Evolutionary conservation across 179 eudicot species (phyloP), one percentile per base, ranked within the genome.

Genomic region (Nepenthes alata): DNA sequence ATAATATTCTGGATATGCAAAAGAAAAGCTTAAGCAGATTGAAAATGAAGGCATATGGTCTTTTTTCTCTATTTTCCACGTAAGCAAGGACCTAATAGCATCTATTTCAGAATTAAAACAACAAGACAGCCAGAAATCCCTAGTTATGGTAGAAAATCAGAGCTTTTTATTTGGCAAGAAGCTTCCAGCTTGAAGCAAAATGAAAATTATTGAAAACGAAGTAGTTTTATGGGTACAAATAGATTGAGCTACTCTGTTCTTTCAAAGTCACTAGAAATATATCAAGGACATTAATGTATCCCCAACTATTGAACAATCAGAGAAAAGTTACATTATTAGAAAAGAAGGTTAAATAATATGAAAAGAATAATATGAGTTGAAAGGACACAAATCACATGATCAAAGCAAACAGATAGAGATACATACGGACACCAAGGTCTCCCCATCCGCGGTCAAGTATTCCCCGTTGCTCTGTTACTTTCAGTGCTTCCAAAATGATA

Each of bases 391-490:
- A 25, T 35, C 13, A 35, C 25, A 25, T 25, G 44, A 25, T 10
- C 6, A 57, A n/a, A 61, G 59, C 39, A 25, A 47, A 58, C 7
- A 61, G 5, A 8, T 38, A 34, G 45, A 13, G 59, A 65, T 58
- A 81, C 98, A 81, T 69, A 93, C 98, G 53, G 65, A 77, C 61
- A 67, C 95, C 98, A 66, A 93, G 98, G 74, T 83, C 93, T 69
- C 97, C 95, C 98, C 98, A 93, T 61, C 98, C 98, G 55, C 88
- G 83, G 68, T 77, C 93, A 57, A 93, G 78, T 72, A 93, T 89
- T 71, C 94, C 98, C 70, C 98, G 88, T 53, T 89, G 97, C 62
- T 89, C 97, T 41, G 98, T 87, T 47, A 53, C 70, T 67, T 71
- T 79, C 62, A 93, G 63, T 57, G 97, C 97, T 83, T 85, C 95